phyloP scores from a whole-genome alignment of 2,329 filamentous ascomycete genomes.

The Neofusicoccum kwambonambiense region DNA sequence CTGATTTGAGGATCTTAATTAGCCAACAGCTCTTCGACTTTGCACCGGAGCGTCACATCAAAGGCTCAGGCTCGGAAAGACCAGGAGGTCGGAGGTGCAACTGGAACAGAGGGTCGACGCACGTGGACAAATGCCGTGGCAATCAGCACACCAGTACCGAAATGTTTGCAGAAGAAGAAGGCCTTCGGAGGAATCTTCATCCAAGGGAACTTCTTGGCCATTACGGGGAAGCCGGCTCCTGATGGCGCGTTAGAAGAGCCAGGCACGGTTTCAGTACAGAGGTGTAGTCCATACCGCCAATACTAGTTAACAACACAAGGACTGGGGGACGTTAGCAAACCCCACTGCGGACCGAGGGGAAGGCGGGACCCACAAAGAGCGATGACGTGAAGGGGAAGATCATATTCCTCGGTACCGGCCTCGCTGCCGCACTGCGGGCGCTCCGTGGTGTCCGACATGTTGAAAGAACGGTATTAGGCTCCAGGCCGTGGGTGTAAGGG shows the following conservation, averaged over 20 bases:
- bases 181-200: slow-evolving; percentile 57
- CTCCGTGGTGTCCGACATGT: slow-evolving; percentile 28
- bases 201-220: slow-evolving; percentile 54
- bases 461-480: slow-evolving; percentile 27
- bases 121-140: slow-evolving; percentile 80
- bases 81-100: background rate
- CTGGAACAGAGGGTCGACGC: slow-evolving; percentile 16
- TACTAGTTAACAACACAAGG: slow-evolving; percentile 39
- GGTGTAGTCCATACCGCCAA: slow-evolving; percentile 25
- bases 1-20: slow-evolving; percentile 21
- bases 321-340: slow-evolving; percentile 28
- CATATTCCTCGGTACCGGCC: slow-evolving; percentile 30
- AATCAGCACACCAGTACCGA: slow-evolving; percentile 76
- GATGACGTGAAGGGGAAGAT: slow-evolving; percentile 38
- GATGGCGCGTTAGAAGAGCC: background rate
- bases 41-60: background rate
- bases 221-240: slow-evolving; percentile 37
- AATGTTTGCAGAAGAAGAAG: slow-evolving; percentile 63
- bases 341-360: background rate
- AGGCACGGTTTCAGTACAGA: background rate
- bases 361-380: slow-evolving; percentile 36
- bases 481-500: background rate
- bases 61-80: slow-evolving; percentile 17
- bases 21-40: background rate
- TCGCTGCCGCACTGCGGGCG: slow-evolving; percentile 37